phyloP scores from a whole-genome alignment of 495 filamentous ascomycete species.

The Hypoxylon crocopeplum region DNA sequence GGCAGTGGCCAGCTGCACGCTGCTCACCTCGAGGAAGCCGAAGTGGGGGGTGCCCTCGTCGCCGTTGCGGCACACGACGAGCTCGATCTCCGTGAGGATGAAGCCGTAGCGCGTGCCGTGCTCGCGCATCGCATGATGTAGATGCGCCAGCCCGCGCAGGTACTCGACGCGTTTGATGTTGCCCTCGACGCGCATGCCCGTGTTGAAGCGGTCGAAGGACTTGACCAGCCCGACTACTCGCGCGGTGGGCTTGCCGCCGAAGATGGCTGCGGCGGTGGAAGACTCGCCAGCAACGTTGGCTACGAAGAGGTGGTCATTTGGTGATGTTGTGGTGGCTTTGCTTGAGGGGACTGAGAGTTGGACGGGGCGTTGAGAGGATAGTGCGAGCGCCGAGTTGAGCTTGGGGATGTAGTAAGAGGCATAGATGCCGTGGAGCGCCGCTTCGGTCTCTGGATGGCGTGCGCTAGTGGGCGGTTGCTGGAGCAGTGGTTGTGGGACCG shows the following conservation, averaged over 20 bases:
- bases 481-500: constrained; percentile 68
- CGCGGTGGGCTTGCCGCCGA: constrained; percentile 73
- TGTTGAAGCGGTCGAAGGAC: constrained; percentile 91
- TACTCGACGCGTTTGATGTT: constrained; percentile 84
- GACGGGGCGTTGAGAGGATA: constrained; percentile 68
- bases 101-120: constrained; percentile 92
- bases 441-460: constrained; percentile 75
- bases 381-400: constrained; percentile 75
- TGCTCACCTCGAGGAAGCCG: constrained; percentile 79
- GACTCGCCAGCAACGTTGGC: constrained; percentile 62
- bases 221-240: constrained; percentile 88
- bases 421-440: constrained; percentile 72
- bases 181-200: constrained; percentile 84
- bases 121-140: constrained; percentile 90
- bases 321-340: constrained; percentile 56
- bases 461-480: constrained; percentile 61
- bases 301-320: constrained; percentile 66
- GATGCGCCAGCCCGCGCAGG: constrained; percentile 78
- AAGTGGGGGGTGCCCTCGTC: constrained; percentile 79
- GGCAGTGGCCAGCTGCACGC: constrained; percentile 58
- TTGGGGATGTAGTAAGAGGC: constrained; percentile 75
- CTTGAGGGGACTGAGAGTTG: constrained; percentile 63
- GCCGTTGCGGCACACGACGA: constrained; percentile 84
- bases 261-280: constrained; percentile 60
- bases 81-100: constrained; percentile 93